Percentiles rank a stretch among this genome's conserved stretches.
These are phyloP conservation scores for Fusarium sp. DNA, from an alignment of 2,329 filamentous ascomycete species.

Conservation along the genomic window DNA sequence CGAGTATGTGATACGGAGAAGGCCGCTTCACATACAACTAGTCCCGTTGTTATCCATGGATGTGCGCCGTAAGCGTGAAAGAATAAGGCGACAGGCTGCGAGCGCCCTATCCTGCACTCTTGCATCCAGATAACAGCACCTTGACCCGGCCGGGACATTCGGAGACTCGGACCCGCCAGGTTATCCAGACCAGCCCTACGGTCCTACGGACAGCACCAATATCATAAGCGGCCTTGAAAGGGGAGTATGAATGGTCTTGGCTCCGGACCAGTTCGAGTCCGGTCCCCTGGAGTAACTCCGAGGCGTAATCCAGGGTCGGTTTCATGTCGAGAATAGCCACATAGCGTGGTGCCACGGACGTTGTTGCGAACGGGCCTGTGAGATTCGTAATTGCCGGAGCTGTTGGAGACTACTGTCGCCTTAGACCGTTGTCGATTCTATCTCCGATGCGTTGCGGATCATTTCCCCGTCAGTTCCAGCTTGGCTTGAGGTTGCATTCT, in stretches of 20 bases:
- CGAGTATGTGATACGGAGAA: slow-evolving; percentile 3
- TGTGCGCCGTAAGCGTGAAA: neutral
- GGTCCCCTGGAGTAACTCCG: slow-evolving; percentile 11
- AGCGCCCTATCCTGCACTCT: neutral
- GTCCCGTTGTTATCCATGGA: neutral
- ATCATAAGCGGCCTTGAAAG: slow-evolving; percentile 12
- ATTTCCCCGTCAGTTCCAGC: slow-evolving; percentile 34
- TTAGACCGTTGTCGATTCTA: slow-evolving; percentile 20
- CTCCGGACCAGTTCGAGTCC: slow-evolving; percentile 13
- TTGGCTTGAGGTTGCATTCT: slow-evolving; percentile 37
- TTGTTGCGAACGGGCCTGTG: slow-evolving; percentile 4
- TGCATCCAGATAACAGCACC: neutral
- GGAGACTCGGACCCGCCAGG: slow-evolving; percentile 27
- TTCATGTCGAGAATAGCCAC: slow-evolving; percentile 25
- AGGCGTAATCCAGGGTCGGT: slow-evolving; percentile 18
- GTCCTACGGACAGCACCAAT: slow-evolving; percentile 18
- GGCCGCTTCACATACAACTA: neutral
- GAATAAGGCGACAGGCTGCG: neutral
- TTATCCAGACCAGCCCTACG: slow-evolving; percentile 22
- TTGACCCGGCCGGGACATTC: slow-evolving; percentile 22
- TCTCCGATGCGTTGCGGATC: slow-evolving; percentile 42
- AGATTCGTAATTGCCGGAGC: slow-evolving; percentile 1
- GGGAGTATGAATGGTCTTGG: slow-evolving; percentile 14
- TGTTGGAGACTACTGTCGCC: slow-evolving; percentile 4
- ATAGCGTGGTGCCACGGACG: slow-evolving; percentile 35